Percentiles rank a stretch among this genome's conserved stretches.
These are phyloP conservation scores for Candida orba DNA, from an alignment of 805 yeast genomes.

Conservation along the genomic window DNA sequence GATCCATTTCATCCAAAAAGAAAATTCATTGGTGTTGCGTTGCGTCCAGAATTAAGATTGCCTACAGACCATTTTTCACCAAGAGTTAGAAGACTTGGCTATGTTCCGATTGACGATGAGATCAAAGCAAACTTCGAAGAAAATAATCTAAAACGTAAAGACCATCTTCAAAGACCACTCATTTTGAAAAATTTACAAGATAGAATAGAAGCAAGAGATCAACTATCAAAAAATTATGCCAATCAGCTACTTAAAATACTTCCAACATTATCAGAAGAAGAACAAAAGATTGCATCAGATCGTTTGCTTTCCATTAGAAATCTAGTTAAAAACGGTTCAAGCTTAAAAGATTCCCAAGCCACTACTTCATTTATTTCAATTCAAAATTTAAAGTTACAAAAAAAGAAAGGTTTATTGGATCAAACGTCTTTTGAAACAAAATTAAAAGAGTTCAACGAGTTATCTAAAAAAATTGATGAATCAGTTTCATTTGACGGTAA, in stretches of 20 bases:
- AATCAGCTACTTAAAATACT: conserved; percentile 23
- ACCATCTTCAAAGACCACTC: conserved; percentile 47
- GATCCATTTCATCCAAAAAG: conserved; percentile 97
- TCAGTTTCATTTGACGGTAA: conserved; percentile 42
- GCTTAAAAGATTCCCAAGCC: conserved; percentile 46
- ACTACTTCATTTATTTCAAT: conserved; percentile 48
- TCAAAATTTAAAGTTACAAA: conserved; percentile 31
- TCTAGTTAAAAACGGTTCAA: conserved; percentile 52
- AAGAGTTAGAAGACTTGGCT: conserved; percentile 77
- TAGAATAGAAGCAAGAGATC: conserved; percentile 35
- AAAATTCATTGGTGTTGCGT: conserved; percentile 82
- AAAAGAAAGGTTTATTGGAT: conserved; percentile 15
- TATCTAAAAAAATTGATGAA: conserved; percentile 35
- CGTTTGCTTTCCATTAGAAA: conserved; percentile 51
- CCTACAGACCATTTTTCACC: conserved; percentile 95
- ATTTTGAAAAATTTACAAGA: conserved; percentile 33
- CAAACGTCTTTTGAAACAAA: conserved; percentile 24
- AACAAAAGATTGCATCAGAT: conserved; percentile 32
- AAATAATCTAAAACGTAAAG: conserved; percentile 59
- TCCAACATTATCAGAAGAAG: conserved; percentile 25
- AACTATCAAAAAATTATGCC: conserved; percentile 25
- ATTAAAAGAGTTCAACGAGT: conserved; percentile 26
- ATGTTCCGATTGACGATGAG: conserved; percentile 42
- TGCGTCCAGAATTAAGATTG: conserved; percentile 51
- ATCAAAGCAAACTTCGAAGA: conserved; percentile 51